Base-by-base conservation (phyloP, 495 filamentous ascomycete species). In the Trichoderma orchidacearum region DNA sequence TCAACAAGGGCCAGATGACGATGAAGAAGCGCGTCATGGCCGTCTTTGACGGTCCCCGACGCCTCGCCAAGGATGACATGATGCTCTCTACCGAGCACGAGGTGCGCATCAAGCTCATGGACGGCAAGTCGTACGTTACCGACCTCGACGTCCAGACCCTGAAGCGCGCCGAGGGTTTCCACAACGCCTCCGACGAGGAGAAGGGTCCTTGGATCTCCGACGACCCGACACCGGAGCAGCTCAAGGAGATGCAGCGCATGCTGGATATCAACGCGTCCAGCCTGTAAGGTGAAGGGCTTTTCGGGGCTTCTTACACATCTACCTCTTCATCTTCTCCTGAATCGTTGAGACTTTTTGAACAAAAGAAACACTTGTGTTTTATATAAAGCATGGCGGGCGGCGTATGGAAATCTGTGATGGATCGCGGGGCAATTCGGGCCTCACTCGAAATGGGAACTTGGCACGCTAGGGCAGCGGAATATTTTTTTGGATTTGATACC, bases 1-100 rank as follows among this genome's bases (percentile, higher is more conserved):
- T 89, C 63, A 77, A 90, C 36, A 80, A 85, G 59, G 85, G 88
- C 58, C 88, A 89, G 71, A 95, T 97, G 86, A 92, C 87, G 66
- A 94, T 91, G 75, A 96, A 93, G 80, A 95, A 96, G 83, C 86
- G 94, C 18, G 90, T 95, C 13, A 73, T 97, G 57, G 87, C 88
- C 61, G 89, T 96, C 17, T 99, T 94, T 60, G 90, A 97, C 63
- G 94, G 94, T 2, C 80, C 78, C 12, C 80, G 91, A 54, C 82
- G 91, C 7, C 77, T 99, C 58, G 92, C 86, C 79, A 96, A 96
- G 74, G 94, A 99, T 67, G 94, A 97, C 75, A 96, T 97, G 93
- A 93, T 96, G 90, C 84, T 99, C 36, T 87, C 89, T 63, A 87
- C 86, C 25, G 89, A 96, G 61, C 93, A 90, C 62, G 94, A 99